Evolutionary conservation across 805 yeast species (phyloP).

Genomic region (Barnettozyma pratensis): DNA sequence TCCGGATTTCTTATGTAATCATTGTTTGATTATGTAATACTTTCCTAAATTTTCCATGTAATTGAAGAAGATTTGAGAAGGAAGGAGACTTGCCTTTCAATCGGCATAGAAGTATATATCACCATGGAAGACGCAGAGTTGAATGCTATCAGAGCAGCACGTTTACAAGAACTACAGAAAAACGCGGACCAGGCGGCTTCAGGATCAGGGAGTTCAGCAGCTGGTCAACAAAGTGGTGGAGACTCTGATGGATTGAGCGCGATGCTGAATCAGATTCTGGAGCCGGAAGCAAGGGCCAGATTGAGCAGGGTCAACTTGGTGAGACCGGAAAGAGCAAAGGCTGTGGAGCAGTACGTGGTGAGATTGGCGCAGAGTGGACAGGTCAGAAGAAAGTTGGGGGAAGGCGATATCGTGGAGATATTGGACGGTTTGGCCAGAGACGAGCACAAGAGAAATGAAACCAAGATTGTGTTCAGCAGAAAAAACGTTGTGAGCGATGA

Average conservation of each 20-base stretch:
- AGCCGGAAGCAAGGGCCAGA: conserved; percentile 82
- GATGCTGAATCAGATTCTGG: conserved; percentile 62
- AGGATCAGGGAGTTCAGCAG: conserved; percentile 9
- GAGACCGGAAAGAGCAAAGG: conserved; percentile 83
- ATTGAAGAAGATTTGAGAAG: too few species aligned
- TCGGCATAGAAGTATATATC: too few species aligned
- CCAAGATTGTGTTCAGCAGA: conserved; percentile 47
- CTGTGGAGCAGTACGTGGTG: conserved; percentile 77
- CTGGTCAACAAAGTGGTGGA: background rate
- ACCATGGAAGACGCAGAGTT: conserved; percentile 82
- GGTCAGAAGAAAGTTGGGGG: conserved; percentile 66
- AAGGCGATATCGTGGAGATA: conserved; percentile 76
- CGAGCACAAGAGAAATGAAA: conserved; percentile 54
- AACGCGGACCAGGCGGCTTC: conserved; percentile 34
- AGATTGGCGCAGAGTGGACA: conserved; percentile 75
- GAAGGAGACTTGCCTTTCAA: too few species aligned
- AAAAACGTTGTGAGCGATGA: conserved; percentile 18
- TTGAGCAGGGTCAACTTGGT: conserved; percentile 82
- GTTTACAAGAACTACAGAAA: conserved; percentile 76
- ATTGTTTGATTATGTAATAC: too few species aligned
- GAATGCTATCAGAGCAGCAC: conserved; percentile 88
- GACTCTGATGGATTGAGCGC: conserved; percentile 14
- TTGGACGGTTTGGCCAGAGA: conserved; percentile 79
- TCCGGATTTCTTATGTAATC: too few species aligned
- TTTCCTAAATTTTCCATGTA: too few species aligned